phyloP scores from a whole-genome alignment of 306 rosid genomes.

The Mucuna pruriens region DNA sequence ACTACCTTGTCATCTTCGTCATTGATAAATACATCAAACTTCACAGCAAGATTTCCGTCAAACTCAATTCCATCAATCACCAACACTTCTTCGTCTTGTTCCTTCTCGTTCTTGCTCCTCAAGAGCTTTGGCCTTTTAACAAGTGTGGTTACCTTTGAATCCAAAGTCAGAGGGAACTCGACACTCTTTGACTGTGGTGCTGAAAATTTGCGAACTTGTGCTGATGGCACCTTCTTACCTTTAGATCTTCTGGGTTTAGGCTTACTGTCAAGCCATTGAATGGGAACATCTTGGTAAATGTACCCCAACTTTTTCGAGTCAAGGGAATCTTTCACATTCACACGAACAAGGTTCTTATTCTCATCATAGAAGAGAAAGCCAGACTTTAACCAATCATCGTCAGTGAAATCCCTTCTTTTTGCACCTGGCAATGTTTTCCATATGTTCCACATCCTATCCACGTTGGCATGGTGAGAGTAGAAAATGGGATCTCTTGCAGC shows the following conservation, averaged over 20 bases:
- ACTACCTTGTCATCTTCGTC: constrained; percentile 59
- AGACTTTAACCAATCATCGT: no score
- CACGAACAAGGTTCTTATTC: constrained; percentile 61
- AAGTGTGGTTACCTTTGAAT: constrained; percentile 31
- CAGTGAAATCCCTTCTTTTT: no score
- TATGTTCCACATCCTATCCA: constrained; percentile 73
- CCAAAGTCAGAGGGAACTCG: constrained; percentile 44
- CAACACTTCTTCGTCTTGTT: constrained; percentile 52
- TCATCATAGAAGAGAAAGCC: constrained; percentile 74
- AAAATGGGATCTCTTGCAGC: constrained; percentile 81
- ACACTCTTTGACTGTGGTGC: background rate
- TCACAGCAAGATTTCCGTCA: constrained; percentile 42
- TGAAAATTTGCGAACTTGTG: background rate
- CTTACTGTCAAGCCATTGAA: constrained; percentile 59
- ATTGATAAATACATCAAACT: constrained; percentile 70
- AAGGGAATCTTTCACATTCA: constrained; percentile 63
- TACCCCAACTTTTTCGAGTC: constrained; percentile 63
- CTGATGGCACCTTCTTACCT: background rate
- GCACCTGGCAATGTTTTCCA: no score
- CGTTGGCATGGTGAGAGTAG: constrained; percentile 62
- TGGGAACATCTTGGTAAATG: constrained; percentile 60
- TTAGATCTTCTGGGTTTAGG: constrained; percentile 45
- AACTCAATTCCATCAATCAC: constrained; percentile 54
- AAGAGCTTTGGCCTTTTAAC: constrained; percentile 58
- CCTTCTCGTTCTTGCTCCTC: constrained; percentile 50